Percentiles rank a stretch among this genome's conserved stretches.
These are phyloP conservation scores for Blastomyces silverae DNA, from an alignment of 2,329 filamentous ascomycete genomes.

Conservation along the genomic window DNA sequence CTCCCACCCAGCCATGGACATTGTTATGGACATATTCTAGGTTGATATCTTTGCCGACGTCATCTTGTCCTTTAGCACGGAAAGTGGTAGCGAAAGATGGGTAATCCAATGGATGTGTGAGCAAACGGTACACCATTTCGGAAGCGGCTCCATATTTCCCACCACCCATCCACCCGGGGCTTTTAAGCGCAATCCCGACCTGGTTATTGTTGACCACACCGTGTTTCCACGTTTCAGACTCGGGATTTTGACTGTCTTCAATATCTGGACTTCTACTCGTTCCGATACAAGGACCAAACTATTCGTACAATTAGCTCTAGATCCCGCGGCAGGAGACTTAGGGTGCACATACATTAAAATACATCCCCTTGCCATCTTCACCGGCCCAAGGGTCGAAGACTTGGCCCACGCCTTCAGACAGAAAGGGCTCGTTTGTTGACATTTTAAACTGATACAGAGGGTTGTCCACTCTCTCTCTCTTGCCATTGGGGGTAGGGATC, in stretches of 20 bases:
- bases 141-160: slow-evolving; percentile 20
- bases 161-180: slow-evolving; percentile 15
- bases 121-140: slow-evolving; percentile 23
- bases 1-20: slow-evolving; percentile 50
- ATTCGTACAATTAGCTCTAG: neutral
- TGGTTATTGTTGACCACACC: slow-evolving; percentile 24
- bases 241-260: slow-evolving; percentile 24
- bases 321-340: neutral
- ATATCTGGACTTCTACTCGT: slow-evolving; percentile 19
- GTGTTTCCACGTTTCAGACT: slow-evolving; percentile 19
- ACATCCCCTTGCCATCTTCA: slow-evolving; percentile 12
- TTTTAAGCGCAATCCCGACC: slow-evolving; percentile 21
- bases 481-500: slow-evolving; percentile 36
- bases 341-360: slow-evolving; percentile 12
- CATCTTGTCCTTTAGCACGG: slow-evolving; percentile 20
- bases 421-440: slow-evolving; percentile 21
- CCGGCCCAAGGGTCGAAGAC: slow-evolving; percentile 13
- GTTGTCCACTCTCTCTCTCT: slow-evolving; percentile 36
- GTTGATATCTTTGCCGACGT: slow-evolving; percentile 22
- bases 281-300: slow-evolving; percentile 22
- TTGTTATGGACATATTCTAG: slow-evolving; percentile 43
- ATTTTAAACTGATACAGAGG: slow-evolving; percentile 44
- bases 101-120: slow-evolving; percentile 22
- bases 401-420: slow-evolving; percentile 14
- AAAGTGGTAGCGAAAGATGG: slow-evolving; percentile 24